Base-by-base conservation (phyloP, 306 rosid species). In the Canavalia gladiata region DNA sequence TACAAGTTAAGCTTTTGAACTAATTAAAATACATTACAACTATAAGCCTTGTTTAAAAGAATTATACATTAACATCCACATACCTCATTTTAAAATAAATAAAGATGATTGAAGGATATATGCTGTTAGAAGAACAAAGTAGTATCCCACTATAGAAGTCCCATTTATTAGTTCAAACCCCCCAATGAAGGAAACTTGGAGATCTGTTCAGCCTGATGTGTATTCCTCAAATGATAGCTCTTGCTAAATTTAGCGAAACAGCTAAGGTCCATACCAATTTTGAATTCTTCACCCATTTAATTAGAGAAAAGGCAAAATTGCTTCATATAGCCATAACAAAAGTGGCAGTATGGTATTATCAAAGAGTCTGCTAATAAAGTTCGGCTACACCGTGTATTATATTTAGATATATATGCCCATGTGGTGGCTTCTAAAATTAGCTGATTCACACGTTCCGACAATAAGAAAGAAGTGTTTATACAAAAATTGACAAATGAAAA, bases 261-360 rank as follows among this genome's bases (percentile, higher is more conserved):
- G 31, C 33, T 29, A 0, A 70, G 12, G 58, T 47, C 43, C 47
- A 71, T 34, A 31, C 31, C 76, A 34, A 37, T 52, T 72, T 52
- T n/a, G 76, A 33, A 54, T 18, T 72, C 3, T 10, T 50, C 47
- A 34, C 47, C 49, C 9, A 13, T 47, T 46, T 30, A 55, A 11
- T 60, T 33, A 52, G 25, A 51, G 25, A 56, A 69, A 10, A 47
- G 58, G 58, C 49, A 72, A 72, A 33, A 71, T 1, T 50, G 47
- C 76, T 71, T 37, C 71, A 12, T 63, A 2, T 68, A 30, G 43
- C 58, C 29, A 47, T 69, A 7, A 47, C 43, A 46, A 47, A 68
- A 31, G 34, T 0, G 29, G 28, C 9, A 8, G 6, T n/a, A 69
- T 29, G 56, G 25, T 41, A 25, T 33, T 28, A 31, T 28, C 9